These are phyloP conservation scores for Hordeum vulgare DNA, from an alignment of 176 grass and related monocot species.

Conservation along the genomic window MorexV3_pseudomolecules_assembly NC_058523.1:120773375-120773874, in stretches of 20 bases:
- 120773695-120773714: not conserved
- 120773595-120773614: not conserved
- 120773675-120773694: not conserved
- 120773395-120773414: not conserved
- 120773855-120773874: not conserved
- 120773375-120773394: not conserved
- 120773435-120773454: not conserved
- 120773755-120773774: not conserved
- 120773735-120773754: not conserved
- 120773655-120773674: not conserved
- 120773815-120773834: not conserved
- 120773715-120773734: not conserved
- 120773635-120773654: not conserved
- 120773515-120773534: not conserved
- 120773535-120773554: not conserved
- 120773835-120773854: not conserved
- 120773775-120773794: constrained; percentile 11
- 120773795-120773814: not conserved
- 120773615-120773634: not conserved
- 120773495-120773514: not conserved
- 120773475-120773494: not conserved
- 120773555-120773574: not conserved
- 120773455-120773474: not conserved
- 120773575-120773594: not conserved
- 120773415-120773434: not conserved